Conservation (phyloP, 768 basidiomycete genomes). For the Tricholoma furcatifolium region DNA sequence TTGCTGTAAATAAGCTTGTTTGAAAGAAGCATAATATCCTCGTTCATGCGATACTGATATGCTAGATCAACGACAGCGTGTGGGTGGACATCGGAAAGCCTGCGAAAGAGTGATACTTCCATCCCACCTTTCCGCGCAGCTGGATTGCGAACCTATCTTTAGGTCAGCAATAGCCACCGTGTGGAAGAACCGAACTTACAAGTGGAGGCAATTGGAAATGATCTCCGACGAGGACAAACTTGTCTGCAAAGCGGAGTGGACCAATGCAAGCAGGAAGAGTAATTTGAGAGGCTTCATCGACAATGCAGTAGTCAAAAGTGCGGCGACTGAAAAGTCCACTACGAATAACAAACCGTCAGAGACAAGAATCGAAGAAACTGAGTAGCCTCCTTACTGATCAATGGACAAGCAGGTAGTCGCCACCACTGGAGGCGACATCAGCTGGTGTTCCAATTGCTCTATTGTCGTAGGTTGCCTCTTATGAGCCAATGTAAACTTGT, state of each 20-base stretch:
- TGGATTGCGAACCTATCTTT: slow-evolving; percentile 69
- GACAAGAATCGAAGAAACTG: neutral
- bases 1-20: slow-evolving; percentile 85
- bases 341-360: slow-evolving; percentile 1
- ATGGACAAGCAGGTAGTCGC: slow-evolving; percentile 94
- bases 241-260: slow-evolving; percentile 86
- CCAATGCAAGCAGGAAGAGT: slow-evolving; percentile 95
- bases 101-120: slow-evolving; percentile 87
- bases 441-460: slow-evolving; percentile 78
- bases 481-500: slow-evolving; percentile 65
- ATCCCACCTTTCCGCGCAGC: slow-evolving; percentile 83
- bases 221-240: slow-evolving; percentile 93
- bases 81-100: slow-evolving; percentile 85
- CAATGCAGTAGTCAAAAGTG: slow-evolving; percentile 93
- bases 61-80: slow-evolving; percentile 81
- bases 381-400: slow-evolving; percentile 70
- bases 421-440: slow-evolving; percentile 89
- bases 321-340: slow-evolving; percentile 85
- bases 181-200: slow-evolving; percentile 38
- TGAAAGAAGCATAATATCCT: slow-evolving; percentile 89
- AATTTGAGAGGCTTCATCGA: slow-evolving; percentile 98
- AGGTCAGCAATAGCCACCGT: neutral
- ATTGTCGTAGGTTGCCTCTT: slow-evolving; percentile 59
- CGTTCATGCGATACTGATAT: slow-evolving; percentile 96
- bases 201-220: slow-evolving; percentile 97